Base-by-base conservation (phyloP, 2,329 filamentous ascomycete species). In the Claviceps capensis region DNA sequence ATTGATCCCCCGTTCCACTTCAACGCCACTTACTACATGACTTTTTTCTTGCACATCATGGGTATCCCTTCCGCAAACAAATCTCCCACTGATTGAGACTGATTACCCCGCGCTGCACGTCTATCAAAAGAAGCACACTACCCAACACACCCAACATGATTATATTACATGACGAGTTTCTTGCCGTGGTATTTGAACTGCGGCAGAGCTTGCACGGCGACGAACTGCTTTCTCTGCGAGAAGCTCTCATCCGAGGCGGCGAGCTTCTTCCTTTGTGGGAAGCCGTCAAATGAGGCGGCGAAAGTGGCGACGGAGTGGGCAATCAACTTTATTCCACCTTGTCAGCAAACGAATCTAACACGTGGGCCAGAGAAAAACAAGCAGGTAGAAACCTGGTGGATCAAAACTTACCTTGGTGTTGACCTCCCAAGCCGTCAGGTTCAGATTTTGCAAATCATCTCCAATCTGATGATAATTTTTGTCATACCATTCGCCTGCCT, bases 271-370 rank as follows among this genome's bases (percentile, higher is more conserved):
- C 81, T 71, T 65, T 80, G 64, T 0, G 83, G 83, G 66, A 86
- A 84, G 9, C 75, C 79, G 4, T 83, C 71, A 56, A 86, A 81
- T 0, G 81, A 84, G 3, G 69, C 63, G 11, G 83, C 83, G 59
- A 80, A 88, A 0, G 79, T 83, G 1, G 83, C 85, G n/a, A 87
- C 79, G 1, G 81, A 82, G 65, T 86, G 82, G 2, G 85, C 84
- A 57, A 89, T 83, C 38, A 82, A 69, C 76, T 79, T 51, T 3
- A 23, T 34, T 36, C 17, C 34, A 49, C 37, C 48, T 45, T 54
- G 30, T 34, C 9, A 34, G 30, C 30, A 34, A 34, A 34, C 30
- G 30, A 9, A 11, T 3, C 9, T 11, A 34, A 34, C 30, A 34
- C 30, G 11, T 34, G 30, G 30, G 30, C 9, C 30, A 9, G 30